Evolutionary conservation across 306 rosid genomes (phyloP), one percentile per base, ranked within the genome.

Genomic region (Fragaria iinumae): DNA sequence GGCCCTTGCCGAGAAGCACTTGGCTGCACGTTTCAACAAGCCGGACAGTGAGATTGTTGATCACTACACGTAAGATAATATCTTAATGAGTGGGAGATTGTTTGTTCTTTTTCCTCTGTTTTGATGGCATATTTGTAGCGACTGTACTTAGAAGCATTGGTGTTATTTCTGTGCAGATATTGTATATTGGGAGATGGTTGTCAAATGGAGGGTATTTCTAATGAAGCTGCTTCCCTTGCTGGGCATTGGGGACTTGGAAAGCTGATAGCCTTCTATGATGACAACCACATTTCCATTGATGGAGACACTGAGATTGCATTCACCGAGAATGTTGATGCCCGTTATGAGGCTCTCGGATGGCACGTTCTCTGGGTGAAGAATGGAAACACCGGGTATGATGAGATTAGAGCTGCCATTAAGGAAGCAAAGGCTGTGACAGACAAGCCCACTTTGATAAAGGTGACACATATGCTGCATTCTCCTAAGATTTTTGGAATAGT

Each of bases 191-290:
- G 99, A 23, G 99, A 96, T 85, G 99, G 99, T 60, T 96, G 99
- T 71, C 96, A 96, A 76, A 96, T 96, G 99, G 99, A 92, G 89
- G 99, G 99, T 49, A 85, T 96, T 77, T 85, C 99, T 23, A 92
- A 96, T 80, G 99, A 96, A 80, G 99, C 69, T 36, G 83, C 83
- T 82, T 96, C 99, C 41, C 95, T 96, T 76, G 99, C 99, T 71
- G 99, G 93, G 21, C 99, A 96, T 63, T 96, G 99, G 99, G 99
- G 99, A 69, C 88, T 96, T 27, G 99, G 99, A 64, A 96, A 96
- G 89, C 85, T 96, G 53, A 96, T 96, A 44, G 96, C 96, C 41
- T 93, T 96, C 80, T 96, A 96, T 23, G 99, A 96, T 69, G 99
- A 96, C 83, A 96, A 96, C 84, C 99, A 96, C 86, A 96, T 96